Evolutionary conservation across 805 yeast species (phyloP).

Genomic region (Kodamaea restingae): DNA sequence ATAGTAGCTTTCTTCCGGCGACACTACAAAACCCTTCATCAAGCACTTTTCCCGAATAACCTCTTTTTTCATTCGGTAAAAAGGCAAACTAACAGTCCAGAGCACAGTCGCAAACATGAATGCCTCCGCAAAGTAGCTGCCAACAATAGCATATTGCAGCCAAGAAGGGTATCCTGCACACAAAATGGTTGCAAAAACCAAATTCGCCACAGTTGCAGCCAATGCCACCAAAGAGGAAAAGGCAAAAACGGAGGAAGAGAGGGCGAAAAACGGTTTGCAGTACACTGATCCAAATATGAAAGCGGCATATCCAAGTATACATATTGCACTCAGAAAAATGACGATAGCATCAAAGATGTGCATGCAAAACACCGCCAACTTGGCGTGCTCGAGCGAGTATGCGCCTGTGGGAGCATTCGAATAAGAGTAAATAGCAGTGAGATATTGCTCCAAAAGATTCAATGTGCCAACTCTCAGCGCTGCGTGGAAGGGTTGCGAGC

Average conservation of each 20-base stretch:
- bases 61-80: slow-evolving; percentile 1
- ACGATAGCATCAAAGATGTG: background rate
- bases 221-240: background rate
- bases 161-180: slow-evolving; percentile 1
- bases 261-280: background rate
- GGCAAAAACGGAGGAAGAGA: background rate
- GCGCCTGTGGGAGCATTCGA: background rate
- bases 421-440: background rate
- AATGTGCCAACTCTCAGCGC: background rate
- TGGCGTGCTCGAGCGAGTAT: background rate
- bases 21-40: slow-evolving; percentile 9
- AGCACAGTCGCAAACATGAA: background rate
- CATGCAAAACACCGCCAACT: background rate
- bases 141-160: background rate
- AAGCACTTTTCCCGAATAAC: slow-evolving; percentile 10
- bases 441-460: background rate
- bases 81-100: slow-evolving; percentile 4
- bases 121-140: background rate
- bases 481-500: background rate
- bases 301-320: background rate
- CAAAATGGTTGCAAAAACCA: slow-evolving; percentile 1
- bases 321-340: background rate
- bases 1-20: background rate
- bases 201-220: background rate
- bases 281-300: background rate